Conservation (phyloP, 305 asterid species). For the Solanum hybrid region DNA sequence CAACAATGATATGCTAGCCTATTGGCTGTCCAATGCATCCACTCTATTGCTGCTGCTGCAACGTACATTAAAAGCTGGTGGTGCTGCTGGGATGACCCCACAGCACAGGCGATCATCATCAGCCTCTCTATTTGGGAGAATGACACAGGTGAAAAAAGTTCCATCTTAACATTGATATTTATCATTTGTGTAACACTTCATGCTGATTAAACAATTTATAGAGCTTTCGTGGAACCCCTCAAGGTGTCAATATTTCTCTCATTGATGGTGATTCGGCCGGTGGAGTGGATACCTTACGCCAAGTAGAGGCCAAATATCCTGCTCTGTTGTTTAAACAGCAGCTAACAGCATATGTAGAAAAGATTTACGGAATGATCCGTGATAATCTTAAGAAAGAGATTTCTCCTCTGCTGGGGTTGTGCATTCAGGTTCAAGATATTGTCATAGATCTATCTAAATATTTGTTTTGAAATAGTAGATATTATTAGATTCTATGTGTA, state of each 20-base stretch:
- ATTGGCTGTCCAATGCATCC: constrained; percentile 89
- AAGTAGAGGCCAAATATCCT: constrained; percentile 75
- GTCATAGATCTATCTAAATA: neutral
- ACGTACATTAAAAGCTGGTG: constrained; percentile 91
- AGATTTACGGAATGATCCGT: constrained; percentile 89
- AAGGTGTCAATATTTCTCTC: constrained; percentile 70
- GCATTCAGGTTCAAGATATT: constrained; percentile 63
- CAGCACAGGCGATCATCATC: constrained; percentile 65
- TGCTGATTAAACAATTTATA: constrained; percentile 16
- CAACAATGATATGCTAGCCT: constrained; percentile 66
- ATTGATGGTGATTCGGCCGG: constrained; percentile 50
- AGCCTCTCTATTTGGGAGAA: constrained; percentile 87
- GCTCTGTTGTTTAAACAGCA: constrained; percentile 86
- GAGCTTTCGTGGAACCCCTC: constrained; percentile 95
- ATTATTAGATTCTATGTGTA: neutral
- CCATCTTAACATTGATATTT: neutral
- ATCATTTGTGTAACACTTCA: neutral
- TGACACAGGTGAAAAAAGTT: constrained; percentile 66
- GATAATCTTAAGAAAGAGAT: constrained; percentile 95
- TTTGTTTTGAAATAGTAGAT: constrained; percentile 5
- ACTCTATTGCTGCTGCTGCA: constrained; percentile 83
- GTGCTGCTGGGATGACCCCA: constrained; percentile 61
- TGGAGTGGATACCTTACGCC: constrained; percentile 31
- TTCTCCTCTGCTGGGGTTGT: constrained; percentile 76
- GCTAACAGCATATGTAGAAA: constrained; percentile 93